A percentile compares a stretch with the other conserved stretches of the same genome.
Evolutionary conservation across 148 eudicot genomes (phyloP).

Genomic region (Euryodendron excelsum): DNA sequence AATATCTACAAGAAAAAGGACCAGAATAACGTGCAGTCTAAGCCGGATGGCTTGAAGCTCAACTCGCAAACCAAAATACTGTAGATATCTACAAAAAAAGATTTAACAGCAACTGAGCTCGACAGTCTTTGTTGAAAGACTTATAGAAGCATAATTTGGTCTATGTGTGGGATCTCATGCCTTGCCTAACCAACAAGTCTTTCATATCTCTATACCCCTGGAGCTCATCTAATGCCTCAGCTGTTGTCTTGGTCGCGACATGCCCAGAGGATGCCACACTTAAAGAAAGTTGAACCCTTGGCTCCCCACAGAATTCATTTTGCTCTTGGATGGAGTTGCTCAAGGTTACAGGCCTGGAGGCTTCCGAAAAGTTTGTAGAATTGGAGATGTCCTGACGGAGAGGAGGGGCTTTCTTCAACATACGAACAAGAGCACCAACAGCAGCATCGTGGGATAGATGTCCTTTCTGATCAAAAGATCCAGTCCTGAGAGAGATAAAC

Average conservation of each 20-base stretch:
- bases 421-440: constrained; percentile 48
- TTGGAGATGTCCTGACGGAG: constrained; percentile 36
- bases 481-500: constrained; percentile 10
- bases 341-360: constrained; percentile 25
- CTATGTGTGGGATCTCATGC: constrained; percentile 19
- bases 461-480: constrained; percentile 36
- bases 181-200: constrained; percentile 49
- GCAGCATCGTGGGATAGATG: constrained; percentile 48
- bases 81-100: constrained; percentile 2
- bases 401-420: constrained; percentile 64
- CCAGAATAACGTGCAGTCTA: no score
- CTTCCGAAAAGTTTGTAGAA: constrained; percentile 6
- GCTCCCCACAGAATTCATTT: constrained; percentile 9
- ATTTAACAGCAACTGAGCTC: neutral
- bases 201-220: constrained; percentile 45
- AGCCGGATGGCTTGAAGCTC: constrained; percentile 3
- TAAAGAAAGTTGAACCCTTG: constrained; percentile 21
- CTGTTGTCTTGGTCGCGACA: constrained; percentile 44
- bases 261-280: constrained; percentile 38
- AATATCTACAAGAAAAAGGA: no score
- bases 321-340: constrained; percentile 15
- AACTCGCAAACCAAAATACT: constrained; percentile 3
- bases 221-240: constrained; percentile 77
- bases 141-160: neutral
- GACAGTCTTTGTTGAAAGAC: neutral